Base-by-base conservation (phyloP, 495 filamentous ascomycete genomes). In the Penicillium antarcticum region DNA sequence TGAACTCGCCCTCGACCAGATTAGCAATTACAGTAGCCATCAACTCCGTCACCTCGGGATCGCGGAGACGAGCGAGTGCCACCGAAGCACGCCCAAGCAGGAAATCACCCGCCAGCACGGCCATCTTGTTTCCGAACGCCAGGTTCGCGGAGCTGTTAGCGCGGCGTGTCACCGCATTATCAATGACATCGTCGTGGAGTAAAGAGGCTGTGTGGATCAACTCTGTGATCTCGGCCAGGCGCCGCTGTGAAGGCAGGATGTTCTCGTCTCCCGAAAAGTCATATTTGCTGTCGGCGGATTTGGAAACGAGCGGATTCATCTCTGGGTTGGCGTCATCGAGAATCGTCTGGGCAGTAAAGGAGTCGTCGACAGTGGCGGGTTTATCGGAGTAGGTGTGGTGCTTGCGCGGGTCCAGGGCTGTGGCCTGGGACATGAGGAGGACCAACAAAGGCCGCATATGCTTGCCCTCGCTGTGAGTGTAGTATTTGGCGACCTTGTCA, bases 41-140 rank as follows among this genome's bases (percentile, higher is more conserved):
- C 7, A 98, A 80, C 71, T 98, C 94, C 6, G 89, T 89, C 0
- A 97, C 94, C 67, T 98, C 94, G 31, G 91, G 87, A 56, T 97
- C 87, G 9, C 95, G 82, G 49, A 98, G 70, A 21, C 94, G 85
- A 8, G 94, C 94, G 31, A 98, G 76, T 19, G 92, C 92, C 13
- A 97, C 92, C 0, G 95, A 97, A 2, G 94, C 94, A 26, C 94
- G 80, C 1, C 94, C 91, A 12, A 98, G 77, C 36, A 98, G 78
- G 62, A 97, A 98, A 67, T 98, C 94, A 13, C 94, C 94, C 0
- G 94, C 94, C 52, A 98, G 72, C 1, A 98, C 92, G 5, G 95
- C 92, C 89, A 97, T 96, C 72, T 98, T 98, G 73, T 98, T 98
- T 42, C 94, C 94, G 55, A 96, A 97, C 43, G 88, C 88, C 45